Conservation (phyloP, 345 rosid genomes). For the Euclidium syriacum region DNA sequence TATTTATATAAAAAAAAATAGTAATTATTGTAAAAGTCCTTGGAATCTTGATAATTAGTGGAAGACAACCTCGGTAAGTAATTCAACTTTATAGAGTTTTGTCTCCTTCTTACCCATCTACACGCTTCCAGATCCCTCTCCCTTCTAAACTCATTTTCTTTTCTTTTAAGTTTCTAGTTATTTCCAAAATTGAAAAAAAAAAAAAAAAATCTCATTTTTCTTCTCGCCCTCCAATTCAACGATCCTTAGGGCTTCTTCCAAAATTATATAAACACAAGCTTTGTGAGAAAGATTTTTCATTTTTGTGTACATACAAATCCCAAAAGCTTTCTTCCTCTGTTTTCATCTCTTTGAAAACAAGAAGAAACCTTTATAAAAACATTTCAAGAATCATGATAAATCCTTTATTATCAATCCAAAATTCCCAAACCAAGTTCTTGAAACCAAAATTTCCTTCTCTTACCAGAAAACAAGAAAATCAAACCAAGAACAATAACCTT, state of each 20-base stretch:
- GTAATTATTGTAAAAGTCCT: too few relatives aligned
- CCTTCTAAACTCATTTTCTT: slow-evolving; percentile 9
- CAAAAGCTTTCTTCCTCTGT: slow-evolving; percentile 5
- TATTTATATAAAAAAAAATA: too few relatives aligned
- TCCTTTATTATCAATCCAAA: slow-evolving; percentile 21
- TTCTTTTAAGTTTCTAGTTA: not conserved
- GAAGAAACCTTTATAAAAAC: not conserved
- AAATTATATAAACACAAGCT: slow-evolving; percentile 16
- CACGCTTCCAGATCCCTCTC: slow-evolving; percentile 21
- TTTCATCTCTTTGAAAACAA: slow-evolving; percentile 2
- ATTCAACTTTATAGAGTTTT: not conserved
- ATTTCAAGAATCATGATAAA: slow-evolving; percentile 10
- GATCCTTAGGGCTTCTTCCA: slow-evolving; percentile 17
- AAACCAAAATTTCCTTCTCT: not conserved
- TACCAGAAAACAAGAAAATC: slow-evolving; percentile 14
- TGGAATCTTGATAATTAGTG: slow-evolving; percentile 8
- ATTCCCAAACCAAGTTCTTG: slow-evolving; percentile 17
- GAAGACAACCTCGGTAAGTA: slow-evolving; percentile 7
- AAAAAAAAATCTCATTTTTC: too few relatives aligned
- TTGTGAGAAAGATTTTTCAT: slow-evolving; percentile 4
- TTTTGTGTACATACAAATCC: not conserved
- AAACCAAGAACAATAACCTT: slow-evolving; percentile 15
- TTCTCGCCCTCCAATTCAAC: slow-evolving; percentile 22
- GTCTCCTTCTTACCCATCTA: slow-evolving; percentile 4
- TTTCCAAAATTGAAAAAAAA: slow-evolving; percentile 1